Evolutionary conservation across 106 monocot genomes (phyloP).

Genomic region (Dioscorea alata): DNA sequence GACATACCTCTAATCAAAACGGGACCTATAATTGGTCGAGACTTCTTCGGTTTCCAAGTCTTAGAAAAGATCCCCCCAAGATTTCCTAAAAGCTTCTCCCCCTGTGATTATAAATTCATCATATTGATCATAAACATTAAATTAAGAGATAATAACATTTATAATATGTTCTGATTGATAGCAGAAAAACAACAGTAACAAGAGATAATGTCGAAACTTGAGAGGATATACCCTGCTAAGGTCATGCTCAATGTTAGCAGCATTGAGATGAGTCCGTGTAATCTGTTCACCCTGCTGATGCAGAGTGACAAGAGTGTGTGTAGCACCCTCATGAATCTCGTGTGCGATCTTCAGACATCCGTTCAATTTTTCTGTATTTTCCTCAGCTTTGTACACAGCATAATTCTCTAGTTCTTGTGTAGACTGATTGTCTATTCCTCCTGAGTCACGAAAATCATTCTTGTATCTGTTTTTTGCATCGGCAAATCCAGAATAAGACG

Average conservation of each 20-base stretch:
- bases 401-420: constrained; percentile 63
- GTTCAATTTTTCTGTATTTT: constrained; percentile 51
- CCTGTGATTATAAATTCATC: constrained; percentile 21
- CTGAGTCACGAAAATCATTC: constrained; percentile 56
- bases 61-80: constrained; percentile 76
- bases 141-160: too few relatives aligned
- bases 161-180: too few relatives aligned
- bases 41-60: constrained; percentile 74
- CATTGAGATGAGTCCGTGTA: constrained; percentile 39
- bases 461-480: constrained; percentile 11
- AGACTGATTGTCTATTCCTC: constrained; percentile 58
- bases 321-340: constrained; percentile 54
- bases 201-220: too few relatives aligned
- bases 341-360: constrained; percentile 66
- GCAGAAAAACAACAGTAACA: too few relatives aligned
- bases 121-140: too few relatives aligned
- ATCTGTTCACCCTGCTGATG: constrained; percentile 86
- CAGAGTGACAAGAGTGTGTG: constrained; percentile 50
- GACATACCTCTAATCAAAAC: constrained; percentile 37
- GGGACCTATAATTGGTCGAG: constrained; percentile 56
- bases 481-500: too few relatives aligned
- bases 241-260: constrained; percentile 52
- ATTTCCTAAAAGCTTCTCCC: constrained; percentile 77
- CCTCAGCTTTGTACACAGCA: constrained; percentile 56
- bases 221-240: constrained; percentile 53